phyloP scores from a whole-genome alignment of 1,139 yeast species.

The Taphrina wiesneri region DNA sequence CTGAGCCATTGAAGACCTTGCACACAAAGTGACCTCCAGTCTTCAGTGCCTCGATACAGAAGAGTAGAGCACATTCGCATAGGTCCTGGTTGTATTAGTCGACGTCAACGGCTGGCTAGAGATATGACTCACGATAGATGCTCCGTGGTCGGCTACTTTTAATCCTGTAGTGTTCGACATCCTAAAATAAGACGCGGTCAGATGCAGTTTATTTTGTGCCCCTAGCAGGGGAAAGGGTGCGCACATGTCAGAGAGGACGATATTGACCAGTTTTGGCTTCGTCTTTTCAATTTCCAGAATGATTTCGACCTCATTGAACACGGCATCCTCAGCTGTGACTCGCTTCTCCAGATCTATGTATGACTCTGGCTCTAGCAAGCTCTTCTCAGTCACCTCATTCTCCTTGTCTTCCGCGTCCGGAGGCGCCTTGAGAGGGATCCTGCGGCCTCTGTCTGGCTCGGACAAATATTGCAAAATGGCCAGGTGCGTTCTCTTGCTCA shows the following conservation, averaged over 20 bases:
- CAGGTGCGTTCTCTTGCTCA: slow-evolving; percentile 65
- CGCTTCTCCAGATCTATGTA: slow-evolving; percentile 36
- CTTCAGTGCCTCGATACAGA: slow-evolving; percentile 67
- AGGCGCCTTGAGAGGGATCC: slow-evolving; percentile 26
- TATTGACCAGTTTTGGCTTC: slow-evolving; percentile 51
- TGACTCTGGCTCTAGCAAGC: slow-evolving; percentile 22
- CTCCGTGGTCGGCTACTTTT: slow-evolving; percentile 61
- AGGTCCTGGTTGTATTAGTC: slow-evolving; percentile 54
- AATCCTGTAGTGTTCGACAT: slow-evolving; percentile 72
- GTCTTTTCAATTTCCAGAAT: slow-evolving; percentile 19
- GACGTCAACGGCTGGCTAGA: not conserved
- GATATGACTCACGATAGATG: slow-evolving; percentile 53
- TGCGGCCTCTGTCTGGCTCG: slow-evolving; percentile 44
- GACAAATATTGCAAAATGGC: slow-evolving; percentile 58
- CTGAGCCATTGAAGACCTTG: slow-evolving; percentile 70
- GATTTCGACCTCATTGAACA: slow-evolving; percentile 14
- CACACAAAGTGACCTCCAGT: slow-evolving; percentile 73
- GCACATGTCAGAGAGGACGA: slow-evolving; percentile 84
- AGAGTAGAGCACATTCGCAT: slow-evolving; percentile 84
- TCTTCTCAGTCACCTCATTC: slow-evolving; percentile 16
- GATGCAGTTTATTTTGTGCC: slow-evolving; percentile 60
- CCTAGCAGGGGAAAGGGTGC: slow-evolving; percentile 71
- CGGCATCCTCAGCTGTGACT: slow-evolving; percentile 21
- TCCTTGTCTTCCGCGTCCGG: slow-evolving; percentile 30
- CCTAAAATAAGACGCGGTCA: slow-evolving; percentile 75